A percentile compares a stretch with the other conserved stretches of the same genome.
Conservation (phyloP, 306 rosid genomes). For the Quercus cerris region DNA sequence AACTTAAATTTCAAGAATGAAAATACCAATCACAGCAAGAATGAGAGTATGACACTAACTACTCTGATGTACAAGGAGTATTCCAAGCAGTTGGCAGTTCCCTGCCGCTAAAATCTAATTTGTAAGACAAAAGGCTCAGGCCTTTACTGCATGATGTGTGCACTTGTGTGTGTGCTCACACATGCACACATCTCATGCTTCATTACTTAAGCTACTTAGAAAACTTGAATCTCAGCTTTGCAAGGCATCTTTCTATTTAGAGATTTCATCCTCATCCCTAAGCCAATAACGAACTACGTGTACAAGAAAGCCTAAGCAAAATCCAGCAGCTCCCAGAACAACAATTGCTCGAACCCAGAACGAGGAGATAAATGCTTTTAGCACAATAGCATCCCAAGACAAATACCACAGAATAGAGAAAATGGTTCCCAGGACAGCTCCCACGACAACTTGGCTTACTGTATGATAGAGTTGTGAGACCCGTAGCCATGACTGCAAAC, state of each 20-base stretch:
- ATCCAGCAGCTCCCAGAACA: conserved; percentile 47
- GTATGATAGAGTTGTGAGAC: conserved; percentile 79
- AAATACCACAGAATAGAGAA: conserved; percentile 58
- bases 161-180: not conserved
- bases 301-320: conserved; percentile 53
- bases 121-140: not conserved
- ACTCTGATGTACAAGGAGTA: not conserved
- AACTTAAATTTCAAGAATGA: not conserved
- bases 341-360: conserved; percentile 54
- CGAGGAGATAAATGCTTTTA: conserved; percentile 48
- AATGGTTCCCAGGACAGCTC: conserved; percentile 60
- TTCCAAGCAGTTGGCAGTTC: too few species aligned
- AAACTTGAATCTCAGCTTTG: not conserved
- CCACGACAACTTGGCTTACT: conserved; percentile 68
- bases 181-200: not conserved
- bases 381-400: conserved; percentile 58
- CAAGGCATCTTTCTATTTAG: not conserved
- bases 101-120: not conserved
- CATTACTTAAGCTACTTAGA: not conserved
- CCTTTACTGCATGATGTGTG: not conserved
- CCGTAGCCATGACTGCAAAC: conserved; percentile 77
- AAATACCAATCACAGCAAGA: not conserved
- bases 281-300: conserved; percentile 61
- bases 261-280: conserved; percentile 36
- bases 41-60: not conserved